Conservation (phyloP, 805 yeast genomes). For the Yamadazyma sp. region DNA sequence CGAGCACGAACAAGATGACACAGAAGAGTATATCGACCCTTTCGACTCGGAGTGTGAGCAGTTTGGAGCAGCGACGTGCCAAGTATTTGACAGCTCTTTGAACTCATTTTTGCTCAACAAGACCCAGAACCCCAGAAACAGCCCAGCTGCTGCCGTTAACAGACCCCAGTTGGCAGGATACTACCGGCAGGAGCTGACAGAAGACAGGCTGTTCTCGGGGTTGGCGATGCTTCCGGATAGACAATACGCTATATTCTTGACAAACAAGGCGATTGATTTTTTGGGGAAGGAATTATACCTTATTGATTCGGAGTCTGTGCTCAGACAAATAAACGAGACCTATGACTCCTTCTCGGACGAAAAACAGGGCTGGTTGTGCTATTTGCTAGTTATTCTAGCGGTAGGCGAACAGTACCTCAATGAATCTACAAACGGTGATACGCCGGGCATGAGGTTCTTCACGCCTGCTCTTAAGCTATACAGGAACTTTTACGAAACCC, state of each 20-base stretch:
- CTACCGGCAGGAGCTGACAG: slow-evolving; percentile 7
- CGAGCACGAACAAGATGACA: no score
- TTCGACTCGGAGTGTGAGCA: slow-evolving; percentile 9
- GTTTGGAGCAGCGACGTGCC: slow-evolving; percentile 11
- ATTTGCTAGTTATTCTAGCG: slow-evolving; percentile 10
- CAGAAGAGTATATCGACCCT: slow-evolving; percentile 9
- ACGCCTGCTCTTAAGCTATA: slow-evolving; percentile 30
- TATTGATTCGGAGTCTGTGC: slow-evolving; percentile 8
- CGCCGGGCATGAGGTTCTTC: slow-evolving; percentile 37
- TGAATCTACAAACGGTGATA: slow-evolving; percentile 13
- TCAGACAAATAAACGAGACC: slow-evolving; percentile 7
- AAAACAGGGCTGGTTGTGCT: slow-evolving; percentile 12
- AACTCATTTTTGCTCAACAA: slow-evolving; percentile 10
- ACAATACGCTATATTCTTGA: slow-evolving; percentile 12
- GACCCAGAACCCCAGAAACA: slow-evolving; percentile 4
- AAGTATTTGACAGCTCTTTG: slow-evolving; percentile 13
- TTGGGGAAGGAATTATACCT: slow-evolving; percentile 11
- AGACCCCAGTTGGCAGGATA: slow-evolving; percentile 1
- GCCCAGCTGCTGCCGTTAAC: background rate
- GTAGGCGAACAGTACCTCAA: slow-evolving; percentile 16
- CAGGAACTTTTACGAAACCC: slow-evolving; percentile 28
- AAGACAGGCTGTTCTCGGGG: slow-evolving; percentile 7
- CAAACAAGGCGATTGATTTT: slow-evolving; percentile 11
- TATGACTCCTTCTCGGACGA: slow-evolving; percentile 8
- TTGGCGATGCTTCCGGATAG: slow-evolving; percentile 14